phyloP scores from a whole-genome alignment of 148 eudicot species.

The Polygonum maritimum region DNA sequence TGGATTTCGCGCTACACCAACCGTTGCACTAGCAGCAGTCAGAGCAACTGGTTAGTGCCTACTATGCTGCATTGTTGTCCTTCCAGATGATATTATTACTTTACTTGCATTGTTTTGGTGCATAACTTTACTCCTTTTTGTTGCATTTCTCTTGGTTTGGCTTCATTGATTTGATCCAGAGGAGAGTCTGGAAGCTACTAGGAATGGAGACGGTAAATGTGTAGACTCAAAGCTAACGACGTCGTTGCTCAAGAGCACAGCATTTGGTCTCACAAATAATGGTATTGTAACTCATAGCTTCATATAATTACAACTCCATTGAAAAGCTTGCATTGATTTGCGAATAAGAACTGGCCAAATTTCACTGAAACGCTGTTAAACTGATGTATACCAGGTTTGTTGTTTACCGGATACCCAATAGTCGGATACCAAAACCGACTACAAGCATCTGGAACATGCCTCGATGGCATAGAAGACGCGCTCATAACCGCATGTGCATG shows the following conservation, averaged over 20 bases:
- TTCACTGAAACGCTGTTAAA: no score
- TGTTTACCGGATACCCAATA: constrained; percentile 60
- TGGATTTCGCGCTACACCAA: constrained; percentile 40
- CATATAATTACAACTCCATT: background rate
- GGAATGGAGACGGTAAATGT: constrained; percentile 47
- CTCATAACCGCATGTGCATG: constrained; percentile 53
- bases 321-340: background rate
- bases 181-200: constrained; percentile 36
- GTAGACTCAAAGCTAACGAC: constrained; percentile 16
- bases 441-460: constrained; percentile 71
- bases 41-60: constrained; percentile 42
- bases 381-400: constrained; percentile 23
- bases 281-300: constrained; percentile 20
- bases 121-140: background rate
- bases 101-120: no score
- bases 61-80: background rate
- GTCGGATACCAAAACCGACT: constrained; percentile 60
- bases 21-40: constrained; percentile 22
- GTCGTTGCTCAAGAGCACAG: constrained; percentile 20
- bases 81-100: no score
- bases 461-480: constrained; percentile 24
- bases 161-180: constrained; percentile 22
- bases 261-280: constrained; percentile 49
- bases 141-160: background rate
- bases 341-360: background rate